phyloP scores from a whole-genome alignment of 345 rosid species.

The Lenwebbia sp. region DNA sequence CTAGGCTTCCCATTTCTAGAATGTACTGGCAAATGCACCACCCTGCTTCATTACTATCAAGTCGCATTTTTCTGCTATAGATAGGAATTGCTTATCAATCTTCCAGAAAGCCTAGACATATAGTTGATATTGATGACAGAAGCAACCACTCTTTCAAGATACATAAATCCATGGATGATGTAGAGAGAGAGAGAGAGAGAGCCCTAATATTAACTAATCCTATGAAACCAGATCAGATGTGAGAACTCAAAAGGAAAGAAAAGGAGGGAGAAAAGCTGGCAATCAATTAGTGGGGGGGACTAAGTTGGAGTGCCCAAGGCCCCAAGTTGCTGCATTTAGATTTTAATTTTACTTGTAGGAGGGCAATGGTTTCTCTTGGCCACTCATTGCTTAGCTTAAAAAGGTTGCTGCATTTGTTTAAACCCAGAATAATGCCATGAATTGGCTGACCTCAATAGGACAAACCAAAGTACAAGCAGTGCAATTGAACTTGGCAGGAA shows the following conservation, averaged over 20 bases:
- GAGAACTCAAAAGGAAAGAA: neutral
- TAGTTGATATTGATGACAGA: neutral
- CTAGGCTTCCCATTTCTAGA: neutral
- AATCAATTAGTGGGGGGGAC: neutral
- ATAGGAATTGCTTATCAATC: neutral
- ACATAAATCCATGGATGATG: neutral
- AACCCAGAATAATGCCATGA: neutral
- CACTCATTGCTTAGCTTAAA: neutral
- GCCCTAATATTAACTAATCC: neutral
- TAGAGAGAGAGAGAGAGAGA: neutral
- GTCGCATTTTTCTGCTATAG: neutral
- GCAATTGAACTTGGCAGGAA: neutral
- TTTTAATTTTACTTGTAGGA: neutral
- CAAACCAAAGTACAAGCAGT: conserved; percentile 1
- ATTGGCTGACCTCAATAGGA: conserved; percentile 8
- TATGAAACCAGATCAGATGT: neutral
- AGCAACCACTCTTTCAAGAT: neutral
- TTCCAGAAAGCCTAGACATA: neutral
- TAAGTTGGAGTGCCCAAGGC: conserved; percentile 10
- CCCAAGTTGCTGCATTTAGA: conserved; percentile 3
- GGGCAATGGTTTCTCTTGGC: neutral
- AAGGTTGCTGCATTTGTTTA: neutral
- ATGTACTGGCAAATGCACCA: neutral
- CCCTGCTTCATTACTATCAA: neutral
- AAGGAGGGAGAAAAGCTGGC: neutral